phyloP scores from a whole-genome alignment of 345 rosid genomes.

The Populus alba region DNA sequence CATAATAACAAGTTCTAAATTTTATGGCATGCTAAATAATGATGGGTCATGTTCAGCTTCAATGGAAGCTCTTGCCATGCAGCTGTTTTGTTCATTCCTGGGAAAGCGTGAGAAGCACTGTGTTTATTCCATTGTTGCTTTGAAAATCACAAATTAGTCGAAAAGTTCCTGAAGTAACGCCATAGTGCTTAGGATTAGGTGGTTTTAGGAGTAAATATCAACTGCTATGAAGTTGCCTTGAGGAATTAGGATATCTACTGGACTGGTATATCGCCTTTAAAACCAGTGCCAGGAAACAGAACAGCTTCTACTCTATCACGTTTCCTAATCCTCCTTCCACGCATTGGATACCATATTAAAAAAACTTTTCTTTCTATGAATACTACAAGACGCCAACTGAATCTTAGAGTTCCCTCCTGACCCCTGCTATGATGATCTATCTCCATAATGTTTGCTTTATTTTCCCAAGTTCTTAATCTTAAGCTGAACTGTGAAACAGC shows the following conservation, averaged over 20 bases:
- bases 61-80: not conserved
- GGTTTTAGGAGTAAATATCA: not conserved
- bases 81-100: not conserved
- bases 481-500: not conserved
- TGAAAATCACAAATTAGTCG: not conserved
- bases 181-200: not conserved
- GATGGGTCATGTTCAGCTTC: not conserved
- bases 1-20: not conserved
- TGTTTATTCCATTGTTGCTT: not conserved
- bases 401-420: not conserved
- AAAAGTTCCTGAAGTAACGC: not conserved
- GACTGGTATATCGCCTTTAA: not conserved
- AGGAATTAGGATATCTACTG: not conserved
- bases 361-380: not conserved
- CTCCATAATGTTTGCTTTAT: not conserved
- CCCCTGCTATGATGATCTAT: not conserved
- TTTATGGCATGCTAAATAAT: not conserved
- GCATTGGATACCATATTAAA: not conserved
- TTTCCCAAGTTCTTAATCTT: not conserved
- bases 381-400: not conserved
- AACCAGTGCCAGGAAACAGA: not conserved
- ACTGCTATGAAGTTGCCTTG: not conserved
- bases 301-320: not conserved
- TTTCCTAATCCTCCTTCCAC: not conserved
- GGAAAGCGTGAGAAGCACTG: not conserved